Base-by-base conservation (phyloP, 1,284 basidiomycete genomes). In the Fomitopsis pinicola region DNA sequence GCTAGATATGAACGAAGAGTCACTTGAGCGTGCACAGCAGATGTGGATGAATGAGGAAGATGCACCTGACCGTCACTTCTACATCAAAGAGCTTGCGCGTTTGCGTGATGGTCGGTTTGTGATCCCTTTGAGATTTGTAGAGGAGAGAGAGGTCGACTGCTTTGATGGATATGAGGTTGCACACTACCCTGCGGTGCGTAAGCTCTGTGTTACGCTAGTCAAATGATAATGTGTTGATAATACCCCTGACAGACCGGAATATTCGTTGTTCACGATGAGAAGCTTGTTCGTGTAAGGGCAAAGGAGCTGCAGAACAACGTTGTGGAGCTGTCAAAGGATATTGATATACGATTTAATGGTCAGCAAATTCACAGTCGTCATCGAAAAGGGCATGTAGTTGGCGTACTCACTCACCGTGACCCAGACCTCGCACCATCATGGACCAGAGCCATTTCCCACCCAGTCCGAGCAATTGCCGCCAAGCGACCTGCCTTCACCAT, bases 41-140 rank as follows among this genome's bases (percentile, higher is more conserved):
- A 77, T 78, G 75, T 76, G 71, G 72, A 72, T 71, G 12, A 66
- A 76, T 52, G 70, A 67, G 68, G 61, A 65, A 36, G 40, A 59
- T 0, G 35, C 60, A 14, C 58, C 58, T 2, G 58, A 69, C 19
- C 55, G 60, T 0, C 65, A 70, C 35, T 71, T 64, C 55, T 70
- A 67, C 59, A 63, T 69, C 22, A 62, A 73, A 2, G 74, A 77
- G 60, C 55, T 76, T 5, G 71, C 73, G 2, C 61, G 64, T 50
- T 38, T 70, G 1, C 17, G 46, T 12, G 58, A 64, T 55, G 70
- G 71, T 0, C 30, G 54, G 12, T 70, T 66, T 59, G 67, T 71
- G 2, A 62, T 71, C 19, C 69, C 69, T 3, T 17, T 63, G n/a
- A 59, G 59, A 9, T 69, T 66, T 66, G 38, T 69, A n/a, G 36